Base-by-base conservation (phyloP, 352 stramenopile genomes). In the Aphanomyces invadans region DNA sequence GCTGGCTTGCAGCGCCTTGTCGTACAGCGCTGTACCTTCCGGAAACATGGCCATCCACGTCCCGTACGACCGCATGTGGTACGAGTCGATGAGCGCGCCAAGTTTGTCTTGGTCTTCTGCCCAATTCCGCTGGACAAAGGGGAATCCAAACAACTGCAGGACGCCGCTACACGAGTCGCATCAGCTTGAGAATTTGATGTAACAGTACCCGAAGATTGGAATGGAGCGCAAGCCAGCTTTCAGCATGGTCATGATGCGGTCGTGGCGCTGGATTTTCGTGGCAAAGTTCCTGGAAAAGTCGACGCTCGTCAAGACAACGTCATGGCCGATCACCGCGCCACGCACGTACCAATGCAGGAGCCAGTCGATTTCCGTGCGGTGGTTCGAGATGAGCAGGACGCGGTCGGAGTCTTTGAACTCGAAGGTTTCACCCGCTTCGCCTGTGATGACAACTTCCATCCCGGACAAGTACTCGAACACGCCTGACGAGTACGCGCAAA, bases 331-430 rank as follows among this genome's bases (percentile, higher is more conserved):
- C 10, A 32, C 9, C 21, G 23, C 36, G 39, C 45, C 3, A 17
- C 3, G 39, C n/a, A 60, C 67, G 46, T 63, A 78, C 82, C 82
- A 91, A 56, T 89, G 87, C 70, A 90, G 89, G 53, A 93, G 69
- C 82, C 84, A 90, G 72, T 93, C 82, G 56, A 91, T 76, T 70
- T 91, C 84, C 2, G 77, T 90, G 42, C 84, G 81, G 63, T 91
- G 82, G 72, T 91, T 93, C 57, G 71, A 86, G 44, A 93, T 75
- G 28, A 91, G 52, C 48, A 91, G 70, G 31, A 85, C 73, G 25
- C 81, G 73, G 36, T 90, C 79, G 4, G 73, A 36, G 1, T 49
- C 33, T 1, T 69, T 19, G 61, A 90, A 89, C 1, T 86, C 74
- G 23, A 62, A 70, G 31, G 62, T 72, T 33, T 68, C 67, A 29